A percentile compares a stretch with the other conserved stretches of the same genome.
Evolutionary conservation across 179 eudicot genomes (phyloP).

Genomic region (Actinidia arguta): DNA sequence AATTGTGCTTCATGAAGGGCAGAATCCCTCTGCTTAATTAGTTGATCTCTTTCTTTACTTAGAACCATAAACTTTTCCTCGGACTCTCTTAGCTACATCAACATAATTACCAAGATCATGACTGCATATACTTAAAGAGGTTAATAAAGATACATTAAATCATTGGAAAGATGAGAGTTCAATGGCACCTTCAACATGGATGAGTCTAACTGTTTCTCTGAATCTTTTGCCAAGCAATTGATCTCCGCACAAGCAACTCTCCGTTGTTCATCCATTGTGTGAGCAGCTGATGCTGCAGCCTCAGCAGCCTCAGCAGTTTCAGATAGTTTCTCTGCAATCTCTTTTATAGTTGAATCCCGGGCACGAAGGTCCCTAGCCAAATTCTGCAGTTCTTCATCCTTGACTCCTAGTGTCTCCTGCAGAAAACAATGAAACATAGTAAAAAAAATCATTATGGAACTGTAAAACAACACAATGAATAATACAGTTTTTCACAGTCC

Average conservation of each 20-base stretch:
- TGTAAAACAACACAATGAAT: background rate
- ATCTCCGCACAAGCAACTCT: constrained; percentile 79
- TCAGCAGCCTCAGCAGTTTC: constrained; percentile 98
- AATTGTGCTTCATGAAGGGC: constrained; percentile 89
- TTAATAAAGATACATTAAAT: background rate
- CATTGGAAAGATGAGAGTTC: background rate
- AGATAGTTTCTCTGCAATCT: constrained; percentile 81
- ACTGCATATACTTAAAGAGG: background rate
- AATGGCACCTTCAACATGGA: constrained; percentile 58
- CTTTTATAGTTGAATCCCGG: constrained; percentile 90
- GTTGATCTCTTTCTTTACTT: constrained; percentile 66
- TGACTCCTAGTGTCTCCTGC: constrained; percentile 91
- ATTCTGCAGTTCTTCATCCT: constrained; percentile 96
- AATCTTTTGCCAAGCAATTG: constrained; percentile 67
- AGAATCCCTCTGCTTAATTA: constrained; percentile 74
- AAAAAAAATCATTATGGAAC: background rate
- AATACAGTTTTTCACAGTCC: background rate
- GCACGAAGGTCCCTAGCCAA: constrained; percentile 91
- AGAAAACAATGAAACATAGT: constrained; percentile 3
- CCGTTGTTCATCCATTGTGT: constrained; percentile 92
- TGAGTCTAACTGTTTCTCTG: constrained; percentile 60
- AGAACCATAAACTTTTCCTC: constrained; percentile 63
- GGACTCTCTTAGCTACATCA: constrained; percentile 58
- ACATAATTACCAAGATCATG: background rate
- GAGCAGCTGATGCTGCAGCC: constrained; percentile 98